Conservation (phyloP, 192 early-diverging fungal genomes). For the Entomortierella lignicola region DNA sequence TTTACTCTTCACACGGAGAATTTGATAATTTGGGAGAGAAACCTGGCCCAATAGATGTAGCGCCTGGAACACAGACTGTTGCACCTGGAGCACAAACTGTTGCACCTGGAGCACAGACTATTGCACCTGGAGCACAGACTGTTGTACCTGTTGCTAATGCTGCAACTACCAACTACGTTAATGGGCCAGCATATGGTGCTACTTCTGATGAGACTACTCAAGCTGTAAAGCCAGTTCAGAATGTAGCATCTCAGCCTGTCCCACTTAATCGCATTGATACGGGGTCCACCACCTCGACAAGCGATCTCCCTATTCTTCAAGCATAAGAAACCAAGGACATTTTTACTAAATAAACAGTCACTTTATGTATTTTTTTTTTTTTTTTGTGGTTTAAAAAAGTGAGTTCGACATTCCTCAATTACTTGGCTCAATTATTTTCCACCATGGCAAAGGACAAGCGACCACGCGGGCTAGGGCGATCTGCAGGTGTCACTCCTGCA, state of each 20-base stretch:
- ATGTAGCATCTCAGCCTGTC: not conserved
- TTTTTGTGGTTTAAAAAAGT: not conserved
- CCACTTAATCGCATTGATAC: slow-evolving; percentile 5
- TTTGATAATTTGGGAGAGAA: not conserved
- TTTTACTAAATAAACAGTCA: too few species aligned
- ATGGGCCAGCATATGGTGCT: too few species aligned
- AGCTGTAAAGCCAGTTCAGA: too few species aligned
- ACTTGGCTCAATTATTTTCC: slow-evolving; percentile 2
- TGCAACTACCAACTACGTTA: not conserved
- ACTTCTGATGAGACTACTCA: too few species aligned
- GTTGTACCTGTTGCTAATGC: not conserved
- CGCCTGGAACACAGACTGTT: too few species aligned
- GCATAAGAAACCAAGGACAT: too few species aligned
- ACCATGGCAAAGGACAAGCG: slow-evolving; percentile 57
- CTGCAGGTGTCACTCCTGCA: slow-evolving; percentile 25
- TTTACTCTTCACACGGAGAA: not conserved
- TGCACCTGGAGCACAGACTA: too few species aligned
- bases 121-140: too few species aligned
- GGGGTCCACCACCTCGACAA: slow-evolving; percentile 16
- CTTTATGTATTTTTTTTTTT: not conserved
- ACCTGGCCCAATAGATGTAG: too few species aligned
- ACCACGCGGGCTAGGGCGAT: slow-evolving; percentile 57
- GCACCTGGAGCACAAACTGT: too few species aligned
- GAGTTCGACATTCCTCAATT: not conserved
- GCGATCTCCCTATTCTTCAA: not conserved